Evolutionary conservation across 2,329 filamentous ascomycete species (phyloP).

Genomic region (Trichoderma lentiforme): DNA sequence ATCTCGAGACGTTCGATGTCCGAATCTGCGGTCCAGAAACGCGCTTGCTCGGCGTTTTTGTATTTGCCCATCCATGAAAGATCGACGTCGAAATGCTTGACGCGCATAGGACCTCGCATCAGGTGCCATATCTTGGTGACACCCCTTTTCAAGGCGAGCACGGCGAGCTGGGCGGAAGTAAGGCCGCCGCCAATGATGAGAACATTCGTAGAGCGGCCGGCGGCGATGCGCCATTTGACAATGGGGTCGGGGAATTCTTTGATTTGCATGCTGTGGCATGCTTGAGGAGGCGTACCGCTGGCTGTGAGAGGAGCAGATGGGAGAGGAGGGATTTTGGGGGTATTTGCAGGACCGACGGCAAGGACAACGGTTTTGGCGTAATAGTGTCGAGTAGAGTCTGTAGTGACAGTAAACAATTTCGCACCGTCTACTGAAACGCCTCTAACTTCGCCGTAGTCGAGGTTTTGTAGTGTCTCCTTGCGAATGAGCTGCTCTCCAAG

Average conservation of each 20-base stretch:
- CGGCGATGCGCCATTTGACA: slow-evolving; percentile 51
- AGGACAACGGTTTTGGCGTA: slow-evolving; percentile 64
- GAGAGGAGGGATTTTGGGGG: slow-evolving; percentile 46
- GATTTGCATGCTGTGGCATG: slow-evolving; percentile 64
- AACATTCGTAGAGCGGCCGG: slow-evolving; percentile 53
- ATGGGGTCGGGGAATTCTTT: slow-evolving; percentile 53
- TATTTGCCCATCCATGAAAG: slow-evolving; percentile 81
- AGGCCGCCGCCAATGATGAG: slow-evolving; percentile 73
- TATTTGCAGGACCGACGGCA: slow-evolving; percentile 66
- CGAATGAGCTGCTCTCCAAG: slow-evolving; percentile 49
- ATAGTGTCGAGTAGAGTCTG: slow-evolving; percentile 37
- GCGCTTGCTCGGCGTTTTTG: slow-evolving; percentile 71
- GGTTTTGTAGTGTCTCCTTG: slow-evolving; percentile 57
- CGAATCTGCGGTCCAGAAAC: slow-evolving; percentile 72
- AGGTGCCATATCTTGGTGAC: slow-evolving; percentile 67
- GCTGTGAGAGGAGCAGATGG: slow-evolving; percentile 30
- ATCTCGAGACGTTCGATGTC: slow-evolving; percentile 67
- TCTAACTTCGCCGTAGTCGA: slow-evolving; percentile 54
- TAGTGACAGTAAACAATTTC: slow-evolving; percentile 62
- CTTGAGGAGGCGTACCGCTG: slow-evolving; percentile 35
- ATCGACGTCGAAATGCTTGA: slow-evolving; percentile 76
- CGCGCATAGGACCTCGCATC: slow-evolving; percentile 56
- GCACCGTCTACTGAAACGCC: slow-evolving; percentile 44
- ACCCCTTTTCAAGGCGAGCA: slow-evolving; percentile 61
- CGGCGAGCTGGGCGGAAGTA: slow-evolving; percentile 70